Conservation (phyloP, 805 yeast genomes). For the Zygoascus tannicola region DNA sequence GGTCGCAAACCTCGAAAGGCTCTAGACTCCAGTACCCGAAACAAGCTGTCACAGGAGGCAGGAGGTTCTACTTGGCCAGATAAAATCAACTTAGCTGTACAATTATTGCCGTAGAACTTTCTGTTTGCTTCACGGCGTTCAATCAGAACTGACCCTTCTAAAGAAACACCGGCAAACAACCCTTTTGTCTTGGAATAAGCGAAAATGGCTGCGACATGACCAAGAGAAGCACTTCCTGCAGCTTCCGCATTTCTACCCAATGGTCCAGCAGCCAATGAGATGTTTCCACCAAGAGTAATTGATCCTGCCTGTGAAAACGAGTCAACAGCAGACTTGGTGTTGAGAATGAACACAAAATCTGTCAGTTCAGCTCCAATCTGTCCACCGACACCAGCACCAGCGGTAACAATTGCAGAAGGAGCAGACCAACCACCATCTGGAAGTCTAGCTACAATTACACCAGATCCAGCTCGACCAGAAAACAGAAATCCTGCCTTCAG, state of each 20-base stretch:
- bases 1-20: slow-evolving; percentile 46
- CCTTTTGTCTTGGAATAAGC: slow-evolving; percentile 95
- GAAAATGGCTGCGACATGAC: slow-evolving; percentile 82
- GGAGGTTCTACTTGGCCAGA: slow-evolving; percentile 89
- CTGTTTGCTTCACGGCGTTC: slow-evolving; percentile 97
- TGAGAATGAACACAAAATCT: slow-evolving; percentile 88
- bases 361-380: slow-evolving; percentile 94
- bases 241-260: slow-evolving; percentile 97
- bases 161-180: slow-evolving; percentile 91
- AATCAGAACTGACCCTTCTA: slow-evolving; percentile 92
- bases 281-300: slow-evolving; percentile 87
- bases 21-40: slow-evolving; percentile 76
- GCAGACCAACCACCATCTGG: slow-evolving; percentile 98
- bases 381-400: slow-evolving; percentile 99
- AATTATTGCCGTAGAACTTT: slow-evolving; percentile 81
- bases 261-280: slow-evolving; percentile 96
- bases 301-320: slow-evolving; percentile 93
- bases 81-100: slow-evolving; percentile 80
- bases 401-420: slow-evolving; percentile 90
- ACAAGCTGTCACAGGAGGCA: slow-evolving; percentile 77
- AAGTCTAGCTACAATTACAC: slow-evolving; percentile 84
- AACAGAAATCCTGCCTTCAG: slow-evolving; percentile 92
- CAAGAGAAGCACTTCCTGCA: slow-evolving; percentile 86
- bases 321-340: slow-evolving; percentile 79
- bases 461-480: slow-evolving; percentile 96